phyloP scores from a whole-genome alignment of 2,329 filamentous ascomycete genomes.

The Xylaria sp. region DNA sequence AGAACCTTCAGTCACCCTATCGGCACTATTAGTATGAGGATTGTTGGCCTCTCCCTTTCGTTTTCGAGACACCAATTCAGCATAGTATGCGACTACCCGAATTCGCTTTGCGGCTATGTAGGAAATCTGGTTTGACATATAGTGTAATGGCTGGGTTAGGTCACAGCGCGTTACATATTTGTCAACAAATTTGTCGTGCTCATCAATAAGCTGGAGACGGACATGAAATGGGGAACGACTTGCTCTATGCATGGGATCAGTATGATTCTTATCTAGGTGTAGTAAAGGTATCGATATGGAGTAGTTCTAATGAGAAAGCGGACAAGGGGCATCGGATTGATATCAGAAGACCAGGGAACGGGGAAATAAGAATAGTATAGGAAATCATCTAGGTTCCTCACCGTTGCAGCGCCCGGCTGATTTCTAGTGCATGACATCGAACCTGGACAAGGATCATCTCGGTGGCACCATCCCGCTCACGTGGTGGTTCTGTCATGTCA shows the following conservation, averaged over 20 bases:
- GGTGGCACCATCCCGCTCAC: constrained; percentile 52
- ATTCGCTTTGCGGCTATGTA: constrained; percentile 32
- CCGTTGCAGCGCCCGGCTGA: constrained; percentile 30
- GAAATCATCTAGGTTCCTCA: constrained; percentile 13
- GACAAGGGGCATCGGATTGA: background rate
- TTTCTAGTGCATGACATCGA: constrained; percentile 55
- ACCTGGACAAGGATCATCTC: constrained; percentile 56
- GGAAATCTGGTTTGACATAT: constrained; percentile 27
- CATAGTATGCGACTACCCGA: constrained; percentile 27
- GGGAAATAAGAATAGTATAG: background rate
- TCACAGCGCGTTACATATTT: constrained; percentile 33
- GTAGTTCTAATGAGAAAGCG: background rate
- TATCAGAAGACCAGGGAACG: background rate
- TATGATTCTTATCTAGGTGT: background rate
- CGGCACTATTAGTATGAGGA: background rate
- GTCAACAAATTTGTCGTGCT: constrained; percentile 35
- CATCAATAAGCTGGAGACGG: constrained; percentile 31
- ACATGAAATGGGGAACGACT: constrained; percentile 25
- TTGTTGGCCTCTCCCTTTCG: constrained; percentile 14
- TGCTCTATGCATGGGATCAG: constrained; percentile 29
- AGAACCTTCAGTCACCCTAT: background rate
- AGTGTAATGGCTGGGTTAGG: constrained; percentile 24
- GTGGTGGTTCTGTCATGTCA: constrained; percentile 51
- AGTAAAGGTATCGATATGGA: background rate
- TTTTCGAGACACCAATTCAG: constrained; percentile 32